A percentile compares a stretch with the other conserved stretches of the same genome.
Evolutionary conservation across 345 rosid species (phyloP).

Genomic region (Sonneratia caseolaris): DNA sequence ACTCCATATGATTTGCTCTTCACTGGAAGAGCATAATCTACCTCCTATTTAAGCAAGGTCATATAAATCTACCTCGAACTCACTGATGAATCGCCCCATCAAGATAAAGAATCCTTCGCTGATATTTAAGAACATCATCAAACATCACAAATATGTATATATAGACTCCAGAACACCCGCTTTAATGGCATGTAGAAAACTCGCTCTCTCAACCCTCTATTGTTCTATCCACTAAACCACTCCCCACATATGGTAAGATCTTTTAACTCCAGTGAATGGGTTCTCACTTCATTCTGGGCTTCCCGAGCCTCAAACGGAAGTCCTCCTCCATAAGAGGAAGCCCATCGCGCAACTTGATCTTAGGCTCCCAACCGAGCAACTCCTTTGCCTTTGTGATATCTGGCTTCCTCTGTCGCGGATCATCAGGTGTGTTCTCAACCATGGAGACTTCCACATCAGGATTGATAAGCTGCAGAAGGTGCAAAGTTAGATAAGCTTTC

Average conservation of each 20-base stretch:
- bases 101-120: not conserved
- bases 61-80: too few relatives aligned
- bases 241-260: not conserved
- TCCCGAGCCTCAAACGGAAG: constrained; percentile 71
- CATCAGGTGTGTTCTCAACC: constrained; percentile 94
- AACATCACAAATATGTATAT: not conserved
- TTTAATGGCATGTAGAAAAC: not conserved
- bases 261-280: not conserved
- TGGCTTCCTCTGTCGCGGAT: constrained; percentile 94
- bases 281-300: constrained; percentile 30
- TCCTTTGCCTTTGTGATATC: constrained; percentile 72
- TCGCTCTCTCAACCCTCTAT: not conserved
- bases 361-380: constrained; percentile 88
- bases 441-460: constrained; percentile 50
- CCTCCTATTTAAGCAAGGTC: too few relatives aligned
- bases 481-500: not conserved
- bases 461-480: constrained; percentile 54
- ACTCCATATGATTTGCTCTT: too few relatives aligned
- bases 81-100: not conserved
- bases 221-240: not conserved
- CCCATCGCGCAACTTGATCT: constrained; percentile 71
- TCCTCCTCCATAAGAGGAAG: constrained; percentile 98
- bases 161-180: not conserved
- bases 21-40: too few relatives aligned
- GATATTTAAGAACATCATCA: not conserved